A percentile compares a stretch with the other conserved stretches of the same genome.
Conservation (phyloP, 331 rosid genomes). For the Phaseolus coccineus region DNA sequence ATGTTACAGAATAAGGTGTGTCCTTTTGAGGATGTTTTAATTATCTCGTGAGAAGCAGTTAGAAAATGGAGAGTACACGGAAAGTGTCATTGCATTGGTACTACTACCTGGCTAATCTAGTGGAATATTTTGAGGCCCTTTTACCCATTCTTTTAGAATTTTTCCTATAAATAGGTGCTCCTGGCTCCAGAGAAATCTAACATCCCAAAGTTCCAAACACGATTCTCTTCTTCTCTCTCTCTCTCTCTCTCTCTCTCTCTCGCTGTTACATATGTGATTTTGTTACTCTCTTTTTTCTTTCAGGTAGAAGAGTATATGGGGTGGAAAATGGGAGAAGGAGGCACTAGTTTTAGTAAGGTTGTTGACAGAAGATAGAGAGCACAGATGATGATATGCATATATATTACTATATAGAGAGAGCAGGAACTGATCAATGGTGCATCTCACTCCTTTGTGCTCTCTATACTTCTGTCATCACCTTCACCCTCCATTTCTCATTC, state of each 20-base stretch:
- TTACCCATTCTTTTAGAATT: conserved; percentile 45
- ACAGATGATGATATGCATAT: conserved; percentile 79
- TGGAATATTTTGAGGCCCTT: conserved; percentile 37
- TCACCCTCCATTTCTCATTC: conserved; percentile 35
- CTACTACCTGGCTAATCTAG: not conserved
- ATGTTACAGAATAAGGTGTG: conserved; percentile 32
- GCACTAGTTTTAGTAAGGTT: conserved; percentile 36
- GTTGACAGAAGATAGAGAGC: conserved; percentile 99
- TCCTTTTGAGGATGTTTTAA: conserved; percentile 17
- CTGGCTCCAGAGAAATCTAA: conserved; percentile 28
- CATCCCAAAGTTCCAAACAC: conserved; percentile 9
- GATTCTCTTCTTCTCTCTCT: conserved; percentile 21
- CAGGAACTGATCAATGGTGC: conserved; percentile 41
- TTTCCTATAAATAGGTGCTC: conserved; percentile 64
- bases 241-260: conserved; percentile 29
- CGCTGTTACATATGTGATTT: not conserved
- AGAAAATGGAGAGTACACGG: not conserved
- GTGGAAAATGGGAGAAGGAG: not conserved
- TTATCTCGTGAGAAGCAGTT: conserved; percentile 41
- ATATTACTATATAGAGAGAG: not conserved
- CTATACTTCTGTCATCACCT: conserved; percentile 71
- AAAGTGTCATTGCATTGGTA: conserved; percentile 26
- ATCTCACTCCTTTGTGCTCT: conserved; percentile 75
- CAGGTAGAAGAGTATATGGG: not conserved
- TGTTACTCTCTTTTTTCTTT: not conserved